Conservation (phyloP, 1,139 yeast genomes). For the Candida tunisiensis region DNA sequence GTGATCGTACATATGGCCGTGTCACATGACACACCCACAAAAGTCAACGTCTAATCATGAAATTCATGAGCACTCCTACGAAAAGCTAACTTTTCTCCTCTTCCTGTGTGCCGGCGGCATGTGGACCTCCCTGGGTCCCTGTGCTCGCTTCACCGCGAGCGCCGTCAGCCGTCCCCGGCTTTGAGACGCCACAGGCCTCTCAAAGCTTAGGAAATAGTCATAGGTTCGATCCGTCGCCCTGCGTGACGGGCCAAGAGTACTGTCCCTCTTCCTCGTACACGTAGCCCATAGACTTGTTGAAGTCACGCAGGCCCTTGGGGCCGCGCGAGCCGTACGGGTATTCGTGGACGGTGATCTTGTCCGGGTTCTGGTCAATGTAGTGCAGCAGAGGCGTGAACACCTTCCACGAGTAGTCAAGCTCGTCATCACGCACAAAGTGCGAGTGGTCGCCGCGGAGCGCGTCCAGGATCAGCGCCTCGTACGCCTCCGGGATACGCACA, state of each 20-base stretch:
- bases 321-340: conserved; percentile 92
- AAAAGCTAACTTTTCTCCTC: too few species aligned
- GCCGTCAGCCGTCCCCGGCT: too few species aligned
- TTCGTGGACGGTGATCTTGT: conserved; percentile 36
- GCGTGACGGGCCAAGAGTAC: conserved; percentile 16
- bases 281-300: conserved; percentile 55
- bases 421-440: conserved; percentile 96
- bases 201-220: too few species aligned
- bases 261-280: conserved; percentile 29
- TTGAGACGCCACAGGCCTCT: too few species aligned
- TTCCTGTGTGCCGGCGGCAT: too few species aligned
- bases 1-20: too few species aligned
- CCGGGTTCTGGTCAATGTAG: conserved; percentile 50
- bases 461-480: conserved; percentile 88
- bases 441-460: conserved; percentile 87
- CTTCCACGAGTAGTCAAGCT: conserved; percentile 84
- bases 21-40: too few species aligned
- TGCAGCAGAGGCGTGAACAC: conserved; percentile 83
- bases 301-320: conserved; percentile 48
- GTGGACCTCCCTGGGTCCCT: too few species aligned
- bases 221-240: too few species aligned
- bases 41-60: too few species aligned
- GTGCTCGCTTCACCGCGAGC: too few species aligned
- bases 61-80: too few species aligned
- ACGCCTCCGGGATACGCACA: conserved; percentile 85